Evolutionary conservation across 2,329 filamentous ascomycete species (phyloP), one percentile per base, ranked within the genome.

Genomic region (Pleomassaria siparia): DNA sequence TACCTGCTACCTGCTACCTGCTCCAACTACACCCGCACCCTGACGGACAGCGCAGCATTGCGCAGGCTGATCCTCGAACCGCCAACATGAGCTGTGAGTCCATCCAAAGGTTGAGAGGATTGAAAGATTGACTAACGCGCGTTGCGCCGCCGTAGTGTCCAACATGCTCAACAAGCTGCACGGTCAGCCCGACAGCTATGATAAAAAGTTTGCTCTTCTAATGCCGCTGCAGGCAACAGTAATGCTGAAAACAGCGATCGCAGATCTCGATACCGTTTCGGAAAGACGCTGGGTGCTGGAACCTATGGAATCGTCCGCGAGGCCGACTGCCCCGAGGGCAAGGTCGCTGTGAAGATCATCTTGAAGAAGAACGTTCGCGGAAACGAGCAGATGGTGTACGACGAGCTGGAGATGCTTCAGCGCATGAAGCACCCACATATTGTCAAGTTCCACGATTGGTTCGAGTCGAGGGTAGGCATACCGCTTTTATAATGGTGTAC

Each of bases 301-400:
- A 99, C 94, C 63, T 99, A 99, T 80, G 94, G 94, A 67, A 95
- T 99, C 66, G 94, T 99, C 65, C 85, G 94, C 63, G 94, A 99
- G 75, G 94, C 94, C 51, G 91, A 96, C 53, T 83, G 89, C 59
- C 84, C 87, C 33, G 80, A 82, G 16, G 89, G 90, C 71, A 88
- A 96, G 79, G 91, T 95, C 51, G 94, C 94, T 32, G 83, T 99
- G 74, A 99, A 99, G 81, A 97, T 99, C 71, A 99, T 99, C 72
- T 79, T 97, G 66, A 99, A 99, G 83, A 96, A 96, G 79, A 97
- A 96, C 74, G 92, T 99, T 70, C 95, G 91, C 72, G 92, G 91
- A 56, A 97, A 97, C 64, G 94, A 99, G 78, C 85, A 87, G 72
- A 99, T 99, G 94, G 94, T 99, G 32, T 94, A 95, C 71, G 94